A percentile compares a stretch with the other conserved stretches of the same genome.
These are phyloP conservation scores for Trichoderma lentiforme DNA, from an alignment of 2,329 filamentous ascomycete species.

Conservation along the genomic window DNA sequence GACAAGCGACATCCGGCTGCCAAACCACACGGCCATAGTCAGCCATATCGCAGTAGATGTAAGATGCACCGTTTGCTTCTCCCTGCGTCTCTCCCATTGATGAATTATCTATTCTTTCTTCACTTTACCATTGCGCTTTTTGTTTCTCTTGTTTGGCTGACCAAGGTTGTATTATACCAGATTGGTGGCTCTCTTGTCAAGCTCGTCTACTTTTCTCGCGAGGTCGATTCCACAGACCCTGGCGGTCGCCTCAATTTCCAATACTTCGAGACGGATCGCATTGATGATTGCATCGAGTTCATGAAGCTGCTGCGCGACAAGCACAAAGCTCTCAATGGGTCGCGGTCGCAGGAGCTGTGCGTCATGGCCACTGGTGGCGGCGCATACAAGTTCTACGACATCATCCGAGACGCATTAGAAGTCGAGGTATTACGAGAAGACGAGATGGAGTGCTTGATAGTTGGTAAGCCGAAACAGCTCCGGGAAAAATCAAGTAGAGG, in stretches of 20 bases:
- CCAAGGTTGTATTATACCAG: conserved; percentile 42
- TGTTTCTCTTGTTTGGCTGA: not conserved
- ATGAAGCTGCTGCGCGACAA: conserved; percentile 82
- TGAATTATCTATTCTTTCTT: not conserved
- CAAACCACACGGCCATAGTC: conserved; percentile 90
- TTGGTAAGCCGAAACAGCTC: conserved; percentile 53
- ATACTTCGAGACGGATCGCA: conserved; percentile 92
- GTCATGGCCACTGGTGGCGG: conserved; percentile 96
- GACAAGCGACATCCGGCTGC: conserved; percentile 90
- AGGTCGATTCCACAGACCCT: conserved; percentile 72
- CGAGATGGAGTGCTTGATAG: conserved; percentile 98
- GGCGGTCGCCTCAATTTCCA: conserved; percentile 93
- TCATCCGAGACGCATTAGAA: conserved; percentile 75
- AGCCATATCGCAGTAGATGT: conserved; percentile 97
- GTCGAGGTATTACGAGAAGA: conserved; percentile 90
- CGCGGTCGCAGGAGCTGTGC: conserved; percentile 68
- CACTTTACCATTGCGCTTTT: not conserved
- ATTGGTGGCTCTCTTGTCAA: conserved; percentile 96
- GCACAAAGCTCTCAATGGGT: conserved; percentile 72
- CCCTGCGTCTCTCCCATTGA: not conserved
- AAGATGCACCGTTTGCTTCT: conserved; percentile 37
- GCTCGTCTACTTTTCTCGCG: conserved; percentile 93
- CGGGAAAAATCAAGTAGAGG: not conserved
- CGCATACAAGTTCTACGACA: conserved; percentile 95
- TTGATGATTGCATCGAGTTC: conserved; percentile 90